Evolutionary conservation across 2,329 filamentous ascomycete genomes (phyloP), one percentile per base, ranked within the genome.

Genomic region (Claviceps cyperi): DNA sequence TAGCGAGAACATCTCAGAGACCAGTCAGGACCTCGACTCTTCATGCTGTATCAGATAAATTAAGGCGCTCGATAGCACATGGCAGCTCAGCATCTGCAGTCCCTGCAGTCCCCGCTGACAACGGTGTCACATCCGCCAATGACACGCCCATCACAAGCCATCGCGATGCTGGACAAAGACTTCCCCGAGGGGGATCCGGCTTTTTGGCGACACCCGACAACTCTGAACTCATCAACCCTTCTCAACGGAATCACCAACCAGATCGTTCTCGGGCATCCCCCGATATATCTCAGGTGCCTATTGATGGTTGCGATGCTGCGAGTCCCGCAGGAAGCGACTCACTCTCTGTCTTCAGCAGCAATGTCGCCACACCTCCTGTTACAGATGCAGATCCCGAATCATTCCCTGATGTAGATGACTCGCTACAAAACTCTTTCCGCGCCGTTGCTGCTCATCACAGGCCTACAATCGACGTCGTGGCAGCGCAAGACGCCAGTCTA

Each of bases 401-500:
- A 9, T 75, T 79, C 53, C 68, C 66, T 21, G 74, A 77, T 46
- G 60, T 64, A 5, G 74, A 77, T 55, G 72, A 76, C 45, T 69
- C 71, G 13, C 64, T 77, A 15, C 69, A 71, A 50, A 67, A 66
- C 59, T 69, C 67, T 21, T 62, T 72, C 51, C 67, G 71, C 37
- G 69, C 69, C 37, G 69, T 69, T 56, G 69, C 69, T 56, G 67
- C 72, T 48, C 75, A 69, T 53, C 69, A 70, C 44, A 65, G 74
- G 32, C 72, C 77, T 22, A 69, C 69, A 46, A 73, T 90, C 47
- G 82, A 89, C 59, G 84, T 81, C 45, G 76, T 83, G 50, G 79
- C 81, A 51, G 81, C 83, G 39, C 86, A 92, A 63, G 91, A 96
- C 70, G 88, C 87, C 55, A 96, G 88, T 66, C 74, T 98, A 54